Conservation (phyloP, 139 green algal genomes). For the Pycnococcus provasolii region DNA sequence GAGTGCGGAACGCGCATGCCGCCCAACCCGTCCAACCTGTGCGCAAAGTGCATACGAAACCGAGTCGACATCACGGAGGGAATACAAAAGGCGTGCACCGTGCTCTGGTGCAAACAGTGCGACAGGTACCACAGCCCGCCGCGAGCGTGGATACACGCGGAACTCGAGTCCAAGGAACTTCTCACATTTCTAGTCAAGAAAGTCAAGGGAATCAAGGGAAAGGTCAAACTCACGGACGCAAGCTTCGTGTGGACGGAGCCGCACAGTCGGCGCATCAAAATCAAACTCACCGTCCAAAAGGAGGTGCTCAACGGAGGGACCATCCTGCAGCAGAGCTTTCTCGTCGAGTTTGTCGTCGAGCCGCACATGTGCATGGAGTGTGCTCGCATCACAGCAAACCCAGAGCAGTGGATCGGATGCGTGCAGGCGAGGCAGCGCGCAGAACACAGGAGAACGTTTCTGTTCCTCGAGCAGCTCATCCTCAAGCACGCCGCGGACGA, state of each 20-base stretch:
- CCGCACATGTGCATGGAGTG: conserved; percentile 89
- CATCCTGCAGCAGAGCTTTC: conserved; percentile 94
- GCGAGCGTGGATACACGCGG: conserved; percentile 81
- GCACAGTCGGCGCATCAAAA: conserved; percentile 89
- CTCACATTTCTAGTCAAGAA: conserved; percentile 93
- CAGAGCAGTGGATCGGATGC: conserved; percentile 64
- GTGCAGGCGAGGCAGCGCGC: conserved; percentile 89
- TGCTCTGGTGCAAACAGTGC: conserved; percentile 87
- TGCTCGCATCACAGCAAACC: conserved; percentile 73
- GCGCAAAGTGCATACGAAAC: conserved; percentile 84
- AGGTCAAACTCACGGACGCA: conserved; percentile 96
- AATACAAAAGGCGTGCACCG: conserved; percentile 78
- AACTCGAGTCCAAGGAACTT: conserved; percentile 91
- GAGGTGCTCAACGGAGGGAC: conserved; percentile 85
- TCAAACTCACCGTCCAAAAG: conserved; percentile 86
- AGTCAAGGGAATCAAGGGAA: conserved; percentile 42
- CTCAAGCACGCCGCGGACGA: conserved; percentile 77
- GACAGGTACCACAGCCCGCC: conserved; percentile 87
- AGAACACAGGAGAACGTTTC: conserved; percentile 94
- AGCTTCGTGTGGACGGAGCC: conserved; percentile 98
- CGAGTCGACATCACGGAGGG: conserved; percentile 89
- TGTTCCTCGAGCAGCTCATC: conserved; percentile 98
- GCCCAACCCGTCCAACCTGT: conserved; percentile 96
- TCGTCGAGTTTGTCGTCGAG: conserved; percentile 56
- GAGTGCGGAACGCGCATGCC: conserved; percentile 79